Base-by-base conservation (phyloP, 768 basidiomycete species). In the Boletus pseudopeckii region DNA sequence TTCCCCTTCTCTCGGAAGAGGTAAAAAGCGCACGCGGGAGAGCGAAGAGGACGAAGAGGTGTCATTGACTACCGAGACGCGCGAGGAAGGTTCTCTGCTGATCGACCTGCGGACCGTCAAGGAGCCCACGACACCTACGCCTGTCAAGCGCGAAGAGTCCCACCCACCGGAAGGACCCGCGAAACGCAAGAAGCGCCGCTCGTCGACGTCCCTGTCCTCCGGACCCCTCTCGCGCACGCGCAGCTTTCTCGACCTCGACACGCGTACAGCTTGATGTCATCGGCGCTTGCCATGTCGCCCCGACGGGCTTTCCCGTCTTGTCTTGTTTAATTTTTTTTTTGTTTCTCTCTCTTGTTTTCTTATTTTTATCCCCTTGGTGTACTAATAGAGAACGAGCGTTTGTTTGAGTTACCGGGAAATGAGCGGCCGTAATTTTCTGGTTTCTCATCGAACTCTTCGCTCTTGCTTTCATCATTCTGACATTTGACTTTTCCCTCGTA, bases 101-200 rank as follows among this genome's bases (percentile, higher is more conserved):
- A 18, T 13, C 26, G 49, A 14, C 17, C 14, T 10, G 22, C 32
- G 17, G 36, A 34, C 9, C 6, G 2, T 33, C 24, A 15, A 32
- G 15, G 45, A 11, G 20, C 40, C 52, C 10, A 36, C 8, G 4
- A 63, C 55, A 0, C 49, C 51, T 1, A 39, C 45, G 5, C 28
- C 53, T 9, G 28, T n/a, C 41, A 41, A 42, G 42, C 56, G 45
- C 20, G 52, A 41, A 15, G 59, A 45, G 20, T 20, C 36, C 2
- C 24, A 43, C 4, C 7, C 34, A 1, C 48, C 32, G 3, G 53
- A 53, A 20, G 52, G 40, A 11, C 59, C 52, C 3, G 5, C 30
- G 18, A 62, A 48, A 34, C 60, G 64, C 45, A 62, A 48, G 57
- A 62, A 53, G 60, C 48, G 14, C 38, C 52, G 57, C 26, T 20